These are phyloP conservation scores for Mycena sp. DNA, from an alignment of 1,284 basidiomycete genomes.

Conservation along the genomic window DNA sequence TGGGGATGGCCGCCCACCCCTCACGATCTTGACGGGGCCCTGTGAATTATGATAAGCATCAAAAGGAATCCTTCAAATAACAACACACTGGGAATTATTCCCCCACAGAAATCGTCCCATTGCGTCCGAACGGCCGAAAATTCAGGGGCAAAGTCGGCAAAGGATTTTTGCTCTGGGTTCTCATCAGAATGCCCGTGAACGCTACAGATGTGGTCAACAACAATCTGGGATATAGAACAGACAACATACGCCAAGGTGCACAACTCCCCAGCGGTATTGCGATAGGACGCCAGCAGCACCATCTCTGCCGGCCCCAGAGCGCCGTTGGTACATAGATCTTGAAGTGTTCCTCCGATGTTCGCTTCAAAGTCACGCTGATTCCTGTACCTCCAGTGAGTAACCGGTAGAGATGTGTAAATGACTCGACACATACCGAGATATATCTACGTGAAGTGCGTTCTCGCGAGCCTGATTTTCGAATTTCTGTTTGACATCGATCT, in stretches of 20 bases:
- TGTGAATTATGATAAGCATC: not conserved
- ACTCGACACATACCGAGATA: not conserved
- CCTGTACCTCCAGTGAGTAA: not conserved
- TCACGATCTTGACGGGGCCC: not conserved
- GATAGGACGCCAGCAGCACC: not conserved
- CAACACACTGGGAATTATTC: not conserved
- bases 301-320: not conserved
- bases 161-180: not conserved
- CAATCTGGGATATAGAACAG: not conserved
- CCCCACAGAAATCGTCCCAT: not conserved
- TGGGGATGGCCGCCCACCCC: too few relatives aligned
- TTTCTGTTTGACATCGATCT: not conserved
- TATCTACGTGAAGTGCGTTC: not conserved
- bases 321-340: not conserved
- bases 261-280: not conserved
- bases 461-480: not conserved
- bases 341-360: not conserved
- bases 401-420: not conserved
- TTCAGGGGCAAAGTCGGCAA: not conserved
- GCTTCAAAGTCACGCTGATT: not conserved
- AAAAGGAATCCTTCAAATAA: not conserved
- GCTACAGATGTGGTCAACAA: not conserved
- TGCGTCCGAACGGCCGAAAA: not conserved
- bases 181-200: not conserved
- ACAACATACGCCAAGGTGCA: not conserved